Evolutionary conservation across 2,329 filamentous ascomycete species (phyloP).

Genomic region (Cladophialophora exuberans): DNA sequence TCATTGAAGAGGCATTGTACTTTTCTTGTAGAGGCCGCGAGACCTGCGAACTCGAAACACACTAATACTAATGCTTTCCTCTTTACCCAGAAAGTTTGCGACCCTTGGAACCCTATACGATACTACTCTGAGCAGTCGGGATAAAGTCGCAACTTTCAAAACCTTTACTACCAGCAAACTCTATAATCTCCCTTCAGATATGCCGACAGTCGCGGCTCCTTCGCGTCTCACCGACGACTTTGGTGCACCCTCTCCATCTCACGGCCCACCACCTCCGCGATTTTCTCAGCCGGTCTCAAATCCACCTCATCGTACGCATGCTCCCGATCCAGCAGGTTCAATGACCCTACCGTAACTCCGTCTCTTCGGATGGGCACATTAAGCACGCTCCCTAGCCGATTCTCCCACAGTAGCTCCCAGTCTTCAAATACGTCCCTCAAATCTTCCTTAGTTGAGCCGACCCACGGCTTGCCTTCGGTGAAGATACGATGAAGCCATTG

Average conservation of each 20-base stretch:
- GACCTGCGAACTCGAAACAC: too few species aligned
- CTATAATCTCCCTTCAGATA: too few species aligned
- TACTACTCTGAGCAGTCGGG: too few species aligned
- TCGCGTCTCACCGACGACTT: too few species aligned
- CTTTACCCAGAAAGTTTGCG: too few species aligned
- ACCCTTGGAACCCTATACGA: too few species aligned
- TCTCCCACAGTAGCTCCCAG: constrained; percentile 10
- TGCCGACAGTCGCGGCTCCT: too few species aligned
- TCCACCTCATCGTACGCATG: neutral
- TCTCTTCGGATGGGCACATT: constrained; percentile 8
- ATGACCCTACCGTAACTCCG: neutral
- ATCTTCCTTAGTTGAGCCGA: constrained; percentile 8
- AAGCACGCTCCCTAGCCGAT: constrained; percentile 5
- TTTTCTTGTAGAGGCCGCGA: too few species aligned
- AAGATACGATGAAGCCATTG: neutral
- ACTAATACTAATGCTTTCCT: too few species aligned
- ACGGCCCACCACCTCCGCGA: neutral
- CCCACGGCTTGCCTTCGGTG: constrained; percentile 5
- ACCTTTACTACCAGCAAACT: too few species aligned
- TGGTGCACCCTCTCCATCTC: neutral
- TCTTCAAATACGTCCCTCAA: constrained; percentile 11
- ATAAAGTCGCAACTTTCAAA: too few species aligned
- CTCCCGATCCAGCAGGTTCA: neutral
- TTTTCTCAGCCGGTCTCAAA: neutral
- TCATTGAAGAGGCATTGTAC: too few species aligned